Percentiles rank a stretch among this genome's conserved stretches.
These are phyloP conservation scores for Escallonia herrerae DNA, from an alignment of 129 eudicot species.

Conservation along the genomic window DNA sequence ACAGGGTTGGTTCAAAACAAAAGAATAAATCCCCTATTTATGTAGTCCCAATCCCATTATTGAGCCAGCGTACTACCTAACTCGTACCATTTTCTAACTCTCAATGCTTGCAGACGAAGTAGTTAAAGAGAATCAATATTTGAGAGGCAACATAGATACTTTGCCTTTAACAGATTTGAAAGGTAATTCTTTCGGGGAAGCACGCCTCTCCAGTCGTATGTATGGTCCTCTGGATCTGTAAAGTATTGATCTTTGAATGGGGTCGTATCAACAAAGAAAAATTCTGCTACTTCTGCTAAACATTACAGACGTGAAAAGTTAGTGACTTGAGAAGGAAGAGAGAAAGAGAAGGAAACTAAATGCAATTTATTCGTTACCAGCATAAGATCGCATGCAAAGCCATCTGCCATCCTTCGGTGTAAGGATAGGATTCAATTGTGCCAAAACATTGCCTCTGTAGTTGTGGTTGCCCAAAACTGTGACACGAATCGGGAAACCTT, in stretches of 20 bases:
- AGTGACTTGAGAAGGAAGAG: neutral
- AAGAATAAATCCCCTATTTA: too few relatives aligned
- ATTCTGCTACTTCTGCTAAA: conserved; percentile 48
- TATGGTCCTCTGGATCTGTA: conserved; percentile 27
- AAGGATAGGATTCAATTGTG: conserved; percentile 56
- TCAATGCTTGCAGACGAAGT: too few relatives aligned
- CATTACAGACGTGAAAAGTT: neutral
- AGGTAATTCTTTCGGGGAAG: conserved; percentile 54
- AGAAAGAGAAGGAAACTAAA: neutral
- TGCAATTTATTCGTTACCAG: conserved; percentile 29
- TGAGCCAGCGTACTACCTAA: too few relatives aligned
- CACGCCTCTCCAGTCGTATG: conserved; percentile 79
- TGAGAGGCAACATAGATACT: too few relatives aligned
- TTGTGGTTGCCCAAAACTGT: conserved; percentile 88
- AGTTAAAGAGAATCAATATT: too few relatives aligned
- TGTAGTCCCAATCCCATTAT: too few relatives aligned
- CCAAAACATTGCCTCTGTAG: conserved; percentile 70
- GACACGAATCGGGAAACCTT: neutral
- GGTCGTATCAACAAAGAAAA: conserved; percentile 77
- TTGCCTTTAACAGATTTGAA: conserved; percentile 40
- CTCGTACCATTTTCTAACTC: too few relatives aligned
- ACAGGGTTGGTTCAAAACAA: too few relatives aligned
- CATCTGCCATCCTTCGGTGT: conserved; percentile 52
- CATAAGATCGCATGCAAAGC: conserved; percentile 55
- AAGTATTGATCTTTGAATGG: conserved; percentile 72